Percentiles rank a stretch among this genome's conserved stretches.
Conservation (phyloP, 805 yeast genomes). For the Sporopachydermia lactativora region DNA sequence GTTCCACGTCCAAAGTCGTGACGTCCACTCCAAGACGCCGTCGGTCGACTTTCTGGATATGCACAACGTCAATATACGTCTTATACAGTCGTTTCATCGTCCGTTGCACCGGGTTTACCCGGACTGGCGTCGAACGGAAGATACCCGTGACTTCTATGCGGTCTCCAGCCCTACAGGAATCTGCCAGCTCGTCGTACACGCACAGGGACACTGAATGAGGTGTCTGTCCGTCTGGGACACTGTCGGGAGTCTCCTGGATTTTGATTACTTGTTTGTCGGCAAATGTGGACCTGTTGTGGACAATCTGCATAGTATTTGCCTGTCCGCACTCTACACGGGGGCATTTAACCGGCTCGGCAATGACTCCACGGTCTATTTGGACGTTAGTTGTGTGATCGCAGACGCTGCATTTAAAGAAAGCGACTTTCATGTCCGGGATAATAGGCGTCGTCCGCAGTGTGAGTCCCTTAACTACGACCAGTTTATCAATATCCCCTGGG, state of each 20-base stretch:
- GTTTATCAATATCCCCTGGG: slow-evolving; percentile 88
- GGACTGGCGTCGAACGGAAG: slow-evolving; percentile 82
- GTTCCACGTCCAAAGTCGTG: slow-evolving; percentile 35
- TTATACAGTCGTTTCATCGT: slow-evolving; percentile 75
- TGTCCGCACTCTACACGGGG: slow-evolving; percentile 81
- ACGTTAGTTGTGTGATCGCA: slow-evolving; percentile 89
- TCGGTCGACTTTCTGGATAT: slow-evolving; percentile 73
- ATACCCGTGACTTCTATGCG: slow-evolving; percentile 92
- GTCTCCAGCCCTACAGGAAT: slow-evolving; percentile 92
- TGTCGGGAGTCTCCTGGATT: slow-evolving; percentile 90
- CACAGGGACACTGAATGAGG: slow-evolving; percentile 92
- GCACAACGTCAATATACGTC: slow-evolving; percentile 90
- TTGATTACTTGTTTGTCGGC: slow-evolving; percentile 93
- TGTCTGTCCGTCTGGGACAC: slow-evolving; percentile 96
- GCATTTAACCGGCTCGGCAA: slow-evolving; percentile 85
- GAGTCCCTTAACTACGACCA: slow-evolving; percentile 82
- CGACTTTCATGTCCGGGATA: slow-evolving; percentile 96
- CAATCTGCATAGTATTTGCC: slow-evolving; percentile 72
- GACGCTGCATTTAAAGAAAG: slow-evolving; percentile 88
- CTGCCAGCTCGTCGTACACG: slow-evolving; percentile 93
- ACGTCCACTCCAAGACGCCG: slow-evolving; percentile 71
- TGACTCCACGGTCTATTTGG: slow-evolving; percentile 88
- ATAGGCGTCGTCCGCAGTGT: slow-evolving; percentile 81
- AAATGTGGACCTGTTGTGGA: slow-evolving; percentile 86
- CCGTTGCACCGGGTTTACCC: slow-evolving; percentile 75